A percentile compares a stretch with the other conserved stretches of the same genome.
These are phyloP conservation scores for Avena sativa DNA, from an alignment of 176 grass and related monocot genomes.

Conservation along the genomic window DNA sequence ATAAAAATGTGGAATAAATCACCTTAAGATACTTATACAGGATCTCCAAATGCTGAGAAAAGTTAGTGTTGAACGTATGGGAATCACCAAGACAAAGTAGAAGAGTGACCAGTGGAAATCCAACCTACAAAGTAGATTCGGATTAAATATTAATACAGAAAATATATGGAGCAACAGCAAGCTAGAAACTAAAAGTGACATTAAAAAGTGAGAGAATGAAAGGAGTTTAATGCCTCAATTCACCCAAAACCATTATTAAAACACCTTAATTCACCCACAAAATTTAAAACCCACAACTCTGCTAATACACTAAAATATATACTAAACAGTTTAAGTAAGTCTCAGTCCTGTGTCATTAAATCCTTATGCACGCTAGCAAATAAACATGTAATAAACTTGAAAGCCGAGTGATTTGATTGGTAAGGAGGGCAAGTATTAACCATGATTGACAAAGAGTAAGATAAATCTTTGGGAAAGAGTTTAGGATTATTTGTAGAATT, in stretches of 20 bases:
- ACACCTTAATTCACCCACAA: constrained; percentile 22
- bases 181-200: not conserved
- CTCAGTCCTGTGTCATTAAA: constrained; percentile 17
- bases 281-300: not conserved
- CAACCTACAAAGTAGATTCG: constrained; percentile 66
- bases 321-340: constrained; percentile 11
- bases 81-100: constrained; percentile 94
- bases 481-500: not conserved
- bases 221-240: constrained; percentile 15
- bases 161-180: constrained; percentile 2
- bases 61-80: constrained; percentile 73
- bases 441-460: not conserved
- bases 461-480: constrained; percentile 35
- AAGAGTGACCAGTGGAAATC: constrained; percentile 91
- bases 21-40: constrained; percentile 99
- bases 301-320: constrained; percentile 11
- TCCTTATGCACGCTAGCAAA: not conserved
- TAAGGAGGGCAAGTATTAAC: not conserved
- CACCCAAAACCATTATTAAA: not conserved
- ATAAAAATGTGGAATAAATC: constrained; percentile 37
- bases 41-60: constrained; percentile 80
- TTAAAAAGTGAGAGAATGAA: constrained; percentile 11
- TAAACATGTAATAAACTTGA: constrained; percentile 33
- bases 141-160: constrained; percentile 17
- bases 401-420: not conserved